A percentile compares a stretch with the other conserved stretches of the same genome.
phyloP scores from a whole-genome alignment of 106 monocot species.

The Allium sativum region DNA sequence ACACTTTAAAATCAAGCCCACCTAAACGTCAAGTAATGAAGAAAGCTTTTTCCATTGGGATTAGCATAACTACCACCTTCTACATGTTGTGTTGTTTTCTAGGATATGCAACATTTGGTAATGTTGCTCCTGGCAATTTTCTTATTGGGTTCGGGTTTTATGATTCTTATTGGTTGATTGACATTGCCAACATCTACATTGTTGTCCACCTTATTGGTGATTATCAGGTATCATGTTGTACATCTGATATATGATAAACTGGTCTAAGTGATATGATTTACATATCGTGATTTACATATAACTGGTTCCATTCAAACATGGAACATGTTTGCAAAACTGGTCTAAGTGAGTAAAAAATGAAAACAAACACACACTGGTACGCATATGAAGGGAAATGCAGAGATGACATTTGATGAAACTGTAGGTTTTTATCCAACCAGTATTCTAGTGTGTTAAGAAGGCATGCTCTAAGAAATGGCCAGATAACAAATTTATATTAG shows the following conservation, averaged over 20 bases:
- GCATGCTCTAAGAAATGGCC: neutral
- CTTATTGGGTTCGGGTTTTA: slow-evolving; percentile 91
- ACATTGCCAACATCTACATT: slow-evolving; percentile 51
- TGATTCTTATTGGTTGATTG: slow-evolving; percentile 59
- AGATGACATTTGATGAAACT: neutral
- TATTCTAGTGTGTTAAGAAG: slow-evolving; percentile 14
- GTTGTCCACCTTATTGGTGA: slow-evolving; percentile 71
- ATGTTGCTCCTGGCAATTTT: slow-evolving; percentile 56
- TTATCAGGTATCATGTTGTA: slow-evolving; percentile 36
- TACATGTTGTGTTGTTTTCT: slow-evolving; percentile 73
- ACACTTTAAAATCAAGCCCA: slow-evolving; percentile 52
- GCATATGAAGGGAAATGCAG: neutral
- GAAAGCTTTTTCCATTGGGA: slow-evolving; percentile 30
- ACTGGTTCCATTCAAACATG: too few relatives aligned
- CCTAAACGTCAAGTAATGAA: slow-evolving; percentile 67
- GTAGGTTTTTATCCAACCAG: slow-evolving; percentile 16
- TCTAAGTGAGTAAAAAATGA: neutral
- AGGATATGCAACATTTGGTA: slow-evolving; percentile 79
- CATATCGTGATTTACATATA: too few relatives aligned
- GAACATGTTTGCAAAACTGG: too few relatives aligned
- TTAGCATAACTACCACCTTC: slow-evolving; percentile 51
- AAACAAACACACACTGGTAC: neutral
- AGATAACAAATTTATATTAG: neutral
- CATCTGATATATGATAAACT: neutral
- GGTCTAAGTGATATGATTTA: too few relatives aligned